phyloP scores from a whole-genome alignment of 805 yeast species.

The Saturnispora kantuleensis region DNA sequence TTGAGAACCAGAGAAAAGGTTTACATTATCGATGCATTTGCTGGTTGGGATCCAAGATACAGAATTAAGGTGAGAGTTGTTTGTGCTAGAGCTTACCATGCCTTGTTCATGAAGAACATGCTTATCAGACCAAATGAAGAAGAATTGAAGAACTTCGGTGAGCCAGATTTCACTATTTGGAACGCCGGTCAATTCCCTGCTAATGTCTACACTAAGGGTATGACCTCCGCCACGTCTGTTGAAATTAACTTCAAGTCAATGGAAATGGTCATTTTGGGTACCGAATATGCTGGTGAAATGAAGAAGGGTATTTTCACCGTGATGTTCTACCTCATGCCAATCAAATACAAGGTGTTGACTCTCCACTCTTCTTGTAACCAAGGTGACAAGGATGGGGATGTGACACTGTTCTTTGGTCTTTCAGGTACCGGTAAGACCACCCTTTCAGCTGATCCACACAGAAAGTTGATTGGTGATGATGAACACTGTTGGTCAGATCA shows the following conservation, averaged over 20 bases:
- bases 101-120: constrained; percentile 97
- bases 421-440: constrained; percentile 99
- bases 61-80: constrained; percentile 91
- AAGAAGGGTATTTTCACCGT: constrained; percentile 98
- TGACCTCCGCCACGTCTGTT: constrained; percentile 93
- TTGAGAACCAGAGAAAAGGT: constrained; percentile 91
- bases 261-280: constrained; percentile 98
- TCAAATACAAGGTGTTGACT: constrained; percentile 81
- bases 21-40: constrained; percentile 91
- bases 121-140: constrained; percentile 87
- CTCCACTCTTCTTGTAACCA: constrained; percentile 93
- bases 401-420: constrained; percentile 90
- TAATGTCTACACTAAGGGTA: constrained; percentile 88
- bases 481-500: constrained; percentile 99
- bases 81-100: constrained; percentile 98
- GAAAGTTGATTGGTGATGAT: constrained; percentile 93
- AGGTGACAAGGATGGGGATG: constrained; percentile 73
- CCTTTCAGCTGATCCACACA: constrained; percentile 88
- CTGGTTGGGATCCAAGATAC: constrained; percentile 99
- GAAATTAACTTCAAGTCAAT: constrained; percentile 93
- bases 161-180: constrained; percentile 97
- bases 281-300: constrained; percentile 99
- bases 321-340: constrained; percentile 98
- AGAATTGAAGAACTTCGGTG: constrained; percentile 83
- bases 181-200: constrained; percentile 99